These are phyloP conservation scores for Trichoderma koningiopsis DNA, from an alignment of 2,329 filamentous ascomycete species.

Conservation along the genomic window DNA sequence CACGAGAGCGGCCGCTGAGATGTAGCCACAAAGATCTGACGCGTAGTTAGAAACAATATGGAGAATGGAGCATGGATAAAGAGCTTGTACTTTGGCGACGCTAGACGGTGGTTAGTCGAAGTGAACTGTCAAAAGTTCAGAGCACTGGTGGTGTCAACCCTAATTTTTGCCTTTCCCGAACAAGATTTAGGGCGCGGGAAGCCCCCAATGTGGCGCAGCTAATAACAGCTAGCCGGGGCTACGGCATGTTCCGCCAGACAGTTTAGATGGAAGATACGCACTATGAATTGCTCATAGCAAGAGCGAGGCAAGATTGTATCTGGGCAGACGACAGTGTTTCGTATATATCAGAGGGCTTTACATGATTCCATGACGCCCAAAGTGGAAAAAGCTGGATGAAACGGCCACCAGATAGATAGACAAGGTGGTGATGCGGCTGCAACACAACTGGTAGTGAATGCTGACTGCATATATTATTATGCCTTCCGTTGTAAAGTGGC, in stretches of 20 bases:
- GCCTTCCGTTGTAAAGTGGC: background rate
- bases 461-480: background rate
- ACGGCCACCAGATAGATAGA: too few relatives aligned
- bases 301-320: background rate
- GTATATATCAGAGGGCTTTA: background rate
- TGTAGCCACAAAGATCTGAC: background rate
- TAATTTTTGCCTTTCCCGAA: conserved; percentile 6
- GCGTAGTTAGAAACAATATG: background rate
- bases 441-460: background rate
- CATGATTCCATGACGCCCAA: background rate
- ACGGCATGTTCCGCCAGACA: background rate
- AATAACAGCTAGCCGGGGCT: background rate
- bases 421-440: background rate
- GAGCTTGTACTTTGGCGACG: background rate
- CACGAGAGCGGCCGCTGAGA: background rate
- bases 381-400: background rate
- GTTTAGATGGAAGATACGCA: background rate
- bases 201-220: conserved; percentile 12
- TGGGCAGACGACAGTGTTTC: background rate
- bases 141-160: background rate
- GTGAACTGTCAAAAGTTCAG: background rate
- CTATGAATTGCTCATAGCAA: background rate
- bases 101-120: background rate
- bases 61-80: background rate
- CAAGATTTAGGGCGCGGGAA: background rate